Evolutionary conservation across 306 rosid species (phyloP).

Genomic region (Gynostemma pentaphyllum): DNA sequence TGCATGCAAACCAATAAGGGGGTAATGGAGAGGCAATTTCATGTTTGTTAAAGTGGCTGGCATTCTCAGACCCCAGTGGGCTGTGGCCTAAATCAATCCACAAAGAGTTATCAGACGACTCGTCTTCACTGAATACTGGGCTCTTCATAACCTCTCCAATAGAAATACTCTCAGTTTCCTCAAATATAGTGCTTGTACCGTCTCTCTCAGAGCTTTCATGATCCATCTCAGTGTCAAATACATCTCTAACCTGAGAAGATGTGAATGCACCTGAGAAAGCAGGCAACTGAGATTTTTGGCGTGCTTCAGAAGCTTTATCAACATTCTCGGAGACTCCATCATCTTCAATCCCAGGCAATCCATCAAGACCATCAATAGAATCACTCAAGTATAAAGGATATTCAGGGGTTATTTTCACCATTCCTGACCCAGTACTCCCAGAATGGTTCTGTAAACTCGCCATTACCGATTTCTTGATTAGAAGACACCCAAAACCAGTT

Average conservation of each 20-base stretch:
- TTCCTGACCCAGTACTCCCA: constrained; percentile 85
- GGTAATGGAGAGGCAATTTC: constrained; percentile 75
- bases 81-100: constrained; percentile 99
- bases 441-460: constrained; percentile 80
- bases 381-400: constrained; percentile 82
- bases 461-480: constrained; percentile 85
- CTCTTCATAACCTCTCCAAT: constrained; percentile 96
- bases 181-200: constrained; percentile 88
- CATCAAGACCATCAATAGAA: constrained; percentile 72
- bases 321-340: constrained; percentile 35
- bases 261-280: constrained; percentile 93
- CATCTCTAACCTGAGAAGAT: constrained; percentile 86
- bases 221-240: constrained; percentile 85
- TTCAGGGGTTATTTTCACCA: constrained; percentile 91
- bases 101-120: constrained; percentile 75
- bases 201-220: constrained; percentile 87
- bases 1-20: constrained; percentile 61
- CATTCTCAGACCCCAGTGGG: constrained; percentile 69
- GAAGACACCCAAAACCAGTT: constrained; percentile 92
- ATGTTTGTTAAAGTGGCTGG: constrained; percentile 43
- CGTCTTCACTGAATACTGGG: constrained; percentile 95
- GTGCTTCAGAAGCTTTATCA: constrained; percentile 48
- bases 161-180: constrained; percentile 77
- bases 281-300: constrained; percentile 58
- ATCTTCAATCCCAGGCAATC: constrained; percentile 48